Conservation (phyloP, 2,329 filamentous ascomycete genomes). For the Fusarium continuum region DNA sequence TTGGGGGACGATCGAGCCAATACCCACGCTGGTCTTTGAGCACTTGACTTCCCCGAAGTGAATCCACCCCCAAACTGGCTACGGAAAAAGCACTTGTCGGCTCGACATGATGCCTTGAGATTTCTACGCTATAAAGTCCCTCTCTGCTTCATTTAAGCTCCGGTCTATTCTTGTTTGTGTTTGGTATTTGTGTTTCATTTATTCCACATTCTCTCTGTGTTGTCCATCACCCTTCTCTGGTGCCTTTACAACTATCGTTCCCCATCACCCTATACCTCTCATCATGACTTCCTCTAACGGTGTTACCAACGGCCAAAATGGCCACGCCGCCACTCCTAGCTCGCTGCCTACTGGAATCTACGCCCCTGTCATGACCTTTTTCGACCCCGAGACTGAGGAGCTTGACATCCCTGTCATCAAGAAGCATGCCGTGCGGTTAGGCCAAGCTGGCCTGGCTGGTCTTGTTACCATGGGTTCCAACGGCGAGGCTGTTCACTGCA, state of each 20-base stretch:
- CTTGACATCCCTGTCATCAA: slow-evolving; percentile 83
- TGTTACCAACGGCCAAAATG: slow-evolving; percentile 36
- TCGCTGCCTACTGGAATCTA: slow-evolving; percentile 84
- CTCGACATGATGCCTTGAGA: slow-evolving; percentile 23
- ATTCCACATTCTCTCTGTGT: slow-evolving; percentile 10
- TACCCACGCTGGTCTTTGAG: slow-evolving; percentile 34
- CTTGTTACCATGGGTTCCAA: slow-evolving; percentile 91
- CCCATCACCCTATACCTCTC: slow-evolving; percentile 1
- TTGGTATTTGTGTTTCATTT: slow-evolving; percentile 5
- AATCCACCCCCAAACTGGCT: slow-evolving; percentile 44
- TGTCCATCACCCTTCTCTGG: not conserved
- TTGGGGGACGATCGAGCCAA: slow-evolving; percentile 41
- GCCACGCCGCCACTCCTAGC: slow-evolving; percentile 51
- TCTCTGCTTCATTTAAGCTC: slow-evolving; percentile 31
- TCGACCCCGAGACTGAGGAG: slow-evolving; percentile 83
- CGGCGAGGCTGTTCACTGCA: slow-evolving; percentile 87
- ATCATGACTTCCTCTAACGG: slow-evolving; percentile 42
- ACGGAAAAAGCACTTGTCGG: slow-evolving; percentile 27
- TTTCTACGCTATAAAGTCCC: slow-evolving; percentile 40
- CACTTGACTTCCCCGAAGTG: slow-evolving; percentile 42
- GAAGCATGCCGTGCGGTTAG: slow-evolving; percentile 81
- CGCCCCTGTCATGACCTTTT: slow-evolving; percentile 91
- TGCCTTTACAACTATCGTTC: not conserved
- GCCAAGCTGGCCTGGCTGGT: slow-evolving; percentile 79
- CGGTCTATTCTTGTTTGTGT: slow-evolving; percentile 9